Conservation (phyloP, 345 rosid species). For the Nasturtium officinale region DNA sequence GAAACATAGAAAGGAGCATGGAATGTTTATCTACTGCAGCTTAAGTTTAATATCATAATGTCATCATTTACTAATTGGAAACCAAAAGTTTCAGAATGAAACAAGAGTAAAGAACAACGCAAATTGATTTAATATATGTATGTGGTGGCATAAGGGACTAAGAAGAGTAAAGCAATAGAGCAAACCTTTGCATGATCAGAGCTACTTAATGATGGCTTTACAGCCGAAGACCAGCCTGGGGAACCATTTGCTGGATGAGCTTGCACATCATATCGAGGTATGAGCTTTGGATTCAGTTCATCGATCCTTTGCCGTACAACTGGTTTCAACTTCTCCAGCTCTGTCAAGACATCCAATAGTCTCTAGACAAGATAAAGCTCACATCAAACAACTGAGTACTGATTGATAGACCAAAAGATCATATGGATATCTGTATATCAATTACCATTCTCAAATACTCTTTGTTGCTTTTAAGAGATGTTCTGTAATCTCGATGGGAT, state of each 20-base stretch:
- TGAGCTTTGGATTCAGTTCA: conserved; percentile 55
- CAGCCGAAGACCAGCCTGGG: conserved; percentile 51
- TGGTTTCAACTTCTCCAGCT: conserved; percentile 88
- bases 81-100: conserved; percentile 1
- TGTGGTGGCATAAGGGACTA: conserved; percentile 23
- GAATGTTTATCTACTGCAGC: conserved; percentile 28
- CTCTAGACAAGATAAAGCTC: conserved; percentile 51
- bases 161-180: conserved; percentile 32
- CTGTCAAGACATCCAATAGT: conserved; percentile 64
- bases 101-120: conserved; percentile 9
- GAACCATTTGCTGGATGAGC: conserved; percentile 49
- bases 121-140: background rate
- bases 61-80: background rate
- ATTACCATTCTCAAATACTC: conserved; percentile 65
- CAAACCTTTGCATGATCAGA: conserved; percentile 59
- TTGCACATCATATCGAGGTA: conserved; percentile 47
- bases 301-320: conserved; percentile 63
- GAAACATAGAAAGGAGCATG: conserved; percentile 19
- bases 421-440: background rate
- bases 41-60: background rate
- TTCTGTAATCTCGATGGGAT: conserved; percentile 72
- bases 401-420: background rate
- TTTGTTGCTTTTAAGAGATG: conserved; percentile 53
- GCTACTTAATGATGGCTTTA: conserved; percentile 48
- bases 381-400: conserved; percentile 32